Evolutionary conservation across 495 filamentous ascomycete species (phyloP).

Genomic region (Tuber microsphaerosporum): DNA sequence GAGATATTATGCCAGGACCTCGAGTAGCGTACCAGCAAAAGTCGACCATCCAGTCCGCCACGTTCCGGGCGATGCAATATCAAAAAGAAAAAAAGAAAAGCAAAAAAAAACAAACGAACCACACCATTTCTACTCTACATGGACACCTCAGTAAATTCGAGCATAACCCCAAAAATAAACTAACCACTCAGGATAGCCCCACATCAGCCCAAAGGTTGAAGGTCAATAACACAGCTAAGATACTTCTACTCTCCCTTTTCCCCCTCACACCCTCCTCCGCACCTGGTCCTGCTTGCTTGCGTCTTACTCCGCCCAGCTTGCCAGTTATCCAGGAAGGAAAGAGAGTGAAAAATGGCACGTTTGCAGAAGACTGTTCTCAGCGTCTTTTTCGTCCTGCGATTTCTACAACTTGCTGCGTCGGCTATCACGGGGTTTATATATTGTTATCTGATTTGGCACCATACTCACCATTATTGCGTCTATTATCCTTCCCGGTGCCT

Average conservation of each 20-base stretch:
- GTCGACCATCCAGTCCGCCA: background rate
- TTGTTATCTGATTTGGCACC: constrained; percentile 12
- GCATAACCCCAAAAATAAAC: constrained; percentile 1
- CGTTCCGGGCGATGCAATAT: background rate
- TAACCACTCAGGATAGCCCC: background rate
- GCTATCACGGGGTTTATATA: constrained; percentile 12
- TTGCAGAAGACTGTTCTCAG: background rate
- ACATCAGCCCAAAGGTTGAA: background rate
- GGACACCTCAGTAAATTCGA: background rate
- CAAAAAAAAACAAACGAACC: background rate
- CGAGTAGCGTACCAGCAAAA: background rate
- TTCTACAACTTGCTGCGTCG: constrained; percentile 6
- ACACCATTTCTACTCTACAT: background rate
- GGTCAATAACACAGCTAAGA: background rate
- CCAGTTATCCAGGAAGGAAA: background rate
- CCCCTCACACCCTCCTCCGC: background rate
- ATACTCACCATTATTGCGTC: constrained; percentile 8
- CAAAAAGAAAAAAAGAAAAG: background rate
- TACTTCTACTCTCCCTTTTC: constrained; percentile 1
- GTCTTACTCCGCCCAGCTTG: background rate
- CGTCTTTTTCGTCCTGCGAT: constrained; percentile 9
- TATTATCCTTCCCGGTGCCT: background rate
- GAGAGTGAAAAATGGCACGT: background rate
- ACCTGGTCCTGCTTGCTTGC: background rate
- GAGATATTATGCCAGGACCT: background rate